Percentiles rank a stretch among this genome's conserved stretches.
These are phyloP conservation scores for Suillus variegatus DNA, from an alignment of 768 basidiomycete genomes.

Conservation along the genomic window DNA sequence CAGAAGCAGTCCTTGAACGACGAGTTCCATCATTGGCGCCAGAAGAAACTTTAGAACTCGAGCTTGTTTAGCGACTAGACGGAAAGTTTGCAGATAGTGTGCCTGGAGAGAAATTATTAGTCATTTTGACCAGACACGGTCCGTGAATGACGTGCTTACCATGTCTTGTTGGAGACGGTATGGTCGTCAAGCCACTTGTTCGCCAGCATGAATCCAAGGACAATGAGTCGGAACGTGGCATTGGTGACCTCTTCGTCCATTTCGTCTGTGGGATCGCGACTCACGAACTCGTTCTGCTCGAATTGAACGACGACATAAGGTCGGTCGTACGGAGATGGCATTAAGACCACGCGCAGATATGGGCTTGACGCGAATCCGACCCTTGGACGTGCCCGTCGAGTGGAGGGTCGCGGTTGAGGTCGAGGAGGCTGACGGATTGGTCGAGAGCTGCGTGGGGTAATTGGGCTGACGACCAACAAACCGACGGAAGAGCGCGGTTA, in stretches of 20 bases:
- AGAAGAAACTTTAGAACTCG: conserved; percentile 54
- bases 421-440: conserved; percentile 29
- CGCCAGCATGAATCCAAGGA: conserved; percentile 82
- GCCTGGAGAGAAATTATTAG: conserved; percentile 45
- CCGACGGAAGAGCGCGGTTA: conserved; percentile 94
- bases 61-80: conserved; percentile 69
- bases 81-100: conserved; percentile 77
- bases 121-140: conserved; percentile 8
- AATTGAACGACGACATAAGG: too few relatives aligned
- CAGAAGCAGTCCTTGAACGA: conserved; percentile 65
- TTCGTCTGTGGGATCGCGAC: too few relatives aligned
- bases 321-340: too few relatives aligned
- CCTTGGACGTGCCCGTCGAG: too few relatives aligned
- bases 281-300: too few relatives aligned
- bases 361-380: too few relatives aligned
- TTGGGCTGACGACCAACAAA: conserved; percentile 90
- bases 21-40: conserved; percentile 45
- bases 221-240: conserved; percentile 71
- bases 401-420: too few relatives aligned
- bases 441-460: conserved; percentile 51
- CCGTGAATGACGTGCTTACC: conserved; percentile 44
- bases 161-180: conserved; percentile 88
- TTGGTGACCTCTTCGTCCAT: conserved; percentile 24
- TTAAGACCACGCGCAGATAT: too few relatives aligned
- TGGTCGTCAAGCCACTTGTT: conserved; percentile 91